A percentile compares a stretch with the other conserved stretches of the same genome.
These are phyloP conservation scores for Termitomyces sp. DNA, from an alignment of 768 basidiomycete species.

Conservation along the genomic window DNA sequence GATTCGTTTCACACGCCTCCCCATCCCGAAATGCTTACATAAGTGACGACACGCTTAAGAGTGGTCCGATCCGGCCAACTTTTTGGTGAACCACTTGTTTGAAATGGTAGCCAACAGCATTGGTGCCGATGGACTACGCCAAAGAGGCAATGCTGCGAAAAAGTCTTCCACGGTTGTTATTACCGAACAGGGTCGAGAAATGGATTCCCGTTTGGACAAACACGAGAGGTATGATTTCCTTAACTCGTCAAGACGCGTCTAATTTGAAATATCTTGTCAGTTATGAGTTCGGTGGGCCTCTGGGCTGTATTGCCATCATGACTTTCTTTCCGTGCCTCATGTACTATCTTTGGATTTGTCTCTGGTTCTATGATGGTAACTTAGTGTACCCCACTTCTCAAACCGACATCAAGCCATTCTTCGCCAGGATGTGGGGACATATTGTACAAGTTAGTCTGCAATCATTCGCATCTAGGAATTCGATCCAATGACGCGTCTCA, in stretches of 20 bases:
- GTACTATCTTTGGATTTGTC: constrained; percentile 98
- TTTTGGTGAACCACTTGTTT: neutral
- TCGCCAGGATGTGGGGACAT: constrained; percentile 81
- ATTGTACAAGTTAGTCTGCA: constrained; percentile 52
- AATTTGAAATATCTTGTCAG: constrained; percentile 31
- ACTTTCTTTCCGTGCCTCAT: constrained; percentile 89
- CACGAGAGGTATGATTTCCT: constrained; percentile 48
- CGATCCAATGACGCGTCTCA: constrained; percentile 21
- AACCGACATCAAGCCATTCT: constrained; percentile 72
- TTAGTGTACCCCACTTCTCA: constrained; percentile 63
- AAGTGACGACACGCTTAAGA: neutral
- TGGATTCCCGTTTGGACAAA: constrained; percentile 67
- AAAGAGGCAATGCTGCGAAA: constrained; percentile 16
- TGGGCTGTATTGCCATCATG: constrained; percentile 91
- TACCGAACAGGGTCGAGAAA: constrained; percentile 68
- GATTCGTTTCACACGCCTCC: neutral
- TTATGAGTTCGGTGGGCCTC: constrained; percentile 95
- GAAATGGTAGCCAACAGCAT: constrained; percentile 14
- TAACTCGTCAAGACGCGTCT: neutral
- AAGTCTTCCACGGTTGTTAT: constrained; percentile 29
- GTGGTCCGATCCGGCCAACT: constrained; percentile 12
- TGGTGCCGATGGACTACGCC: constrained; percentile 15
- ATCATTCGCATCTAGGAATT: too few relatives aligned
- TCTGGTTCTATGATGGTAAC: constrained; percentile 92
- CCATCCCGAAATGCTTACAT: constrained; percentile 2